Conservation (phyloP, 805 yeast genomes). For the Saccharomyces eubayanus region DNA sequence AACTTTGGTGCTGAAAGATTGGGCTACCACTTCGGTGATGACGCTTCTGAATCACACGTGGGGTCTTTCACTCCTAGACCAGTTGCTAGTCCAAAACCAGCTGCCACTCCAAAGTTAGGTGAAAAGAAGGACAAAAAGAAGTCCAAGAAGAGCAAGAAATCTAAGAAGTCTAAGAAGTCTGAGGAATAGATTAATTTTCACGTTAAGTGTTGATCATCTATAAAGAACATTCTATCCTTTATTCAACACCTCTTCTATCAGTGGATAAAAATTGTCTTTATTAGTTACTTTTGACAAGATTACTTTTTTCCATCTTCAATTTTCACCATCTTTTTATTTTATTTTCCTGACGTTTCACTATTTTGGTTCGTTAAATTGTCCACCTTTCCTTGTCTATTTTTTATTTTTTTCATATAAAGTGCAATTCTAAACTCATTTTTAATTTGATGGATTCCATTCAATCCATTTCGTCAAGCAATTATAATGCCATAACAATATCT, state of each 20-base stretch:
- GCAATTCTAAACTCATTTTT: background rate
- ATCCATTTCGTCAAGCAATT: background rate
- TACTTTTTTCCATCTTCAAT: background rate
- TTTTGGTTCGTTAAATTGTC: background rate
- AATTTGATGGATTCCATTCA: background rate
- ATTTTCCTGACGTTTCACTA: background rate
- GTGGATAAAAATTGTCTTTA: background rate
- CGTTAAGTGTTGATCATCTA: background rate
- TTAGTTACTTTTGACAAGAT: background rate
- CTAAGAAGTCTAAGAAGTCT: slow-evolving; percentile 12
- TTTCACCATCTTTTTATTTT: background rate
- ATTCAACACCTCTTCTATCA: background rate
- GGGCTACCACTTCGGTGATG: slow-evolving; percentile 9
- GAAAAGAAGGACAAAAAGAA: slow-evolving; percentile 2
- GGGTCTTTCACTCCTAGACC: slow-evolving; percentile 4
- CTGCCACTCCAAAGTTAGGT: background rate
- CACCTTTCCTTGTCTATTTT: background rate
- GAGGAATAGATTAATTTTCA: slow-evolving; percentile 6
- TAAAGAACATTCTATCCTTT: background rate
- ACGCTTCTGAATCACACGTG: slow-evolving; percentile 4
- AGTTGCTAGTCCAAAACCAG: slow-evolving; percentile 13
- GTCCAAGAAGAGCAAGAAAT: slow-evolving; percentile 5
- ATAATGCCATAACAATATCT: background rate
- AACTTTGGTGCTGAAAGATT: slow-evolving; percentile 19
- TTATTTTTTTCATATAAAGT: background rate